Evolutionary conservation across 2,329 filamentous ascomycete genomes (phyloP), one percentile per base, ranked within the genome.

Genomic region (Colletotrichum destructivum): DNA sequence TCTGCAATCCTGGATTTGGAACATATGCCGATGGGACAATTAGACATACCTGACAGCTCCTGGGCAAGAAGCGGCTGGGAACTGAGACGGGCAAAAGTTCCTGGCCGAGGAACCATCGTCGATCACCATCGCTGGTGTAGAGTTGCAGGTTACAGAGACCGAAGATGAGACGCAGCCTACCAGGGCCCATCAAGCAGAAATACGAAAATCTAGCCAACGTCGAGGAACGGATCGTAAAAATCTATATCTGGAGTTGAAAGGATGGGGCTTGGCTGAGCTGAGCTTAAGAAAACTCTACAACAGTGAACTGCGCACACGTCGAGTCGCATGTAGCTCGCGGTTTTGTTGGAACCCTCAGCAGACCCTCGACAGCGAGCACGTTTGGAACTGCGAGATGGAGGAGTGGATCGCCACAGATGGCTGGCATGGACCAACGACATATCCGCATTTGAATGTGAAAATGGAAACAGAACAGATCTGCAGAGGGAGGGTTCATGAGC

Each of bases 301-400:
- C 52, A 59, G 57, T 46, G 62, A 26, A 66, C 54, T 47, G 21
- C 23, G 42, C 59, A 38, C 23, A 46, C 46, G 16, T 26, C 16
- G 23, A 52, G 26, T 64, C 13, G 23, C 31, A 56, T 38, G 61
- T 44, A 11, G 16, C 46, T 16, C 21, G 38, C 62, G 38, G 15
- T 35, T 16, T 26, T 16, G 35, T 56, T 21, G n/a, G 61, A 54
- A 42, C 62, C 26, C 44, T n/a, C 12, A 35, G 40, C 35, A 26
- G 13, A 38, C 35, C 12, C 23, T 65, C 11, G 46, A 69, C 21
- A 13, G 52, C 21, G 62, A 54, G 40, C 38, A 66, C 31, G 44
- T 47, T 60, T 54, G 16, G 51, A 38, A 40, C 23, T 35, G 26
- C 18, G 51, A 52, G 23, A 40, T 38, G 57, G 18, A 47, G 38